A percentile compares a stretch with the other conserved stretches of the same genome.
These are phyloP conservation scores for Gracilariopsis chorda DNA, from an alignment of 23 red algal genomes.

Conservation along the genomic window DNA sequence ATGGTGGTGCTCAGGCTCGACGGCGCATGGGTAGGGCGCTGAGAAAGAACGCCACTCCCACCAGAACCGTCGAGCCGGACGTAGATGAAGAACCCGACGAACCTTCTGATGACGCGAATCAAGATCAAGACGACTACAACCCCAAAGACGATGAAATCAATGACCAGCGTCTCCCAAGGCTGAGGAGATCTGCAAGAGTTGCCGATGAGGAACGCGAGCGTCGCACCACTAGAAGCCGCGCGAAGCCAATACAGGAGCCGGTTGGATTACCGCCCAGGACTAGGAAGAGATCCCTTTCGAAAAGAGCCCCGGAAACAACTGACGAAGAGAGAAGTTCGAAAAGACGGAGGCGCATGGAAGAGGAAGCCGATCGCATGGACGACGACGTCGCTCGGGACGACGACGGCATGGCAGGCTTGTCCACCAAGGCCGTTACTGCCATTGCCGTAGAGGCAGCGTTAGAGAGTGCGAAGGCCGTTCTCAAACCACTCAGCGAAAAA, in stretches of 20 bases:
- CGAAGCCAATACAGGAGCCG: not conserved
- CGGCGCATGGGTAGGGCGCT: not conserved
- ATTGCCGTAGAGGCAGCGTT: slow-evolving; percentile 60
- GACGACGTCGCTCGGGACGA: not conserved
- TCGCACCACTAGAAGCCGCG: not conserved
- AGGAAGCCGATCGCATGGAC: not conserved
- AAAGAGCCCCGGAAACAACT: not conserved
- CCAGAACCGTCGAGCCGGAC: not conserved
- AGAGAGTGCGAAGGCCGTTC: slow-evolving; percentile 41
- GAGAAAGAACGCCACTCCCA: not conserved
- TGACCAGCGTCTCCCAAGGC: not conserved
- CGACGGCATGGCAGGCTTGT: not conserved
- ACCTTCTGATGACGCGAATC: not conserved
- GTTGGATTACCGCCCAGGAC: slow-evolving; percentile 1
- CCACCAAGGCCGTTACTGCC: slow-evolving; percentile 43
- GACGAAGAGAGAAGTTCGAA: not conserved
- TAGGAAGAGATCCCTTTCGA: not conserved
- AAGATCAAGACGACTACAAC: not conserved
- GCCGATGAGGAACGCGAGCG: not conserved
- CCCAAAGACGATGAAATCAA: slow-evolving; percentile 7
- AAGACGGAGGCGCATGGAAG: slow-evolving; percentile 18
- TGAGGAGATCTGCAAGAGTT: slow-evolving; percentile 10
- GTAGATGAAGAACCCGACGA: not conserved
- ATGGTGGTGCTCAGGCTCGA: slow-evolving; percentile 1
- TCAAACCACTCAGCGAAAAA: slow-evolving; percentile 42